Conservation (phyloP, 2,329 filamentous ascomycete genomes). For the Alternaria alternata region DNA sequence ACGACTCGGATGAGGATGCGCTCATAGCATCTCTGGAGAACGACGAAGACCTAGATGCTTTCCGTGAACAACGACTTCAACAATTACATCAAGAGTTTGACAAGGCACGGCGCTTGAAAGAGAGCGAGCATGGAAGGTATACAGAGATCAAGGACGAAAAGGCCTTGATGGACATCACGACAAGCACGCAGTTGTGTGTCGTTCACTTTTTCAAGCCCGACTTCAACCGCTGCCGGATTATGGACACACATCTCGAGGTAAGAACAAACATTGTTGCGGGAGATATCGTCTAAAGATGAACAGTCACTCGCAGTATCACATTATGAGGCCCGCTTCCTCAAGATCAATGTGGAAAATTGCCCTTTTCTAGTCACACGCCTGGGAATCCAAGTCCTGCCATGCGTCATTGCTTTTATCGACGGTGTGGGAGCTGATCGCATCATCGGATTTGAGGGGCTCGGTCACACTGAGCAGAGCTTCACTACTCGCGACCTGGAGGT, state of each 20-base stretch:
- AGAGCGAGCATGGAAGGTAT: conserved; percentile 62
- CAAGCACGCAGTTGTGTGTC: conserved; percentile 63
- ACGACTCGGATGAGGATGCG: conserved; percentile 65
- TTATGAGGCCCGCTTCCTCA: conserved; percentile 66
- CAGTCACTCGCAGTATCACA: conserved; percentile 63
- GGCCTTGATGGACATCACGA: conserved; percentile 67
- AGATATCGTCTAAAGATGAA: neutral
- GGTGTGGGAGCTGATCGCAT: conserved; percentile 64
- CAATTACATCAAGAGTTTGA: conserved; percentile 65
- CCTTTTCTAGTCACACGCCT: conserved; percentile 67
- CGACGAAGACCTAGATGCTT: conserved; percentile 61
- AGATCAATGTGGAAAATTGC: conserved; percentile 67
- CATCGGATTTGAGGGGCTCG: conserved; percentile 66
- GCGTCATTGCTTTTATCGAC: conserved; percentile 65
- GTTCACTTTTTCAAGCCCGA: conserved; percentile 72
- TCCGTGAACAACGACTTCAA: conserved; percentile 65
- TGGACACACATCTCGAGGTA: conserved; percentile 66
- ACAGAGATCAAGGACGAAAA: conserved; percentile 67
- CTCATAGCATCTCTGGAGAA: conserved; percentile 68
- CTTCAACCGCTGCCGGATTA: conserved; percentile 67
- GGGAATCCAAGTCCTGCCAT: conserved; percentile 66
- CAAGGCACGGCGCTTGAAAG: conserved; percentile 61
- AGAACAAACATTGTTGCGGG: conserved; percentile 9
- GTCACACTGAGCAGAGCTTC: conserved; percentile 62
- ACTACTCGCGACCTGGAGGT: conserved; percentile 63